Base-by-base conservation (phyloP, 257 asterid species). In the Solanum microdontum region DNA sequence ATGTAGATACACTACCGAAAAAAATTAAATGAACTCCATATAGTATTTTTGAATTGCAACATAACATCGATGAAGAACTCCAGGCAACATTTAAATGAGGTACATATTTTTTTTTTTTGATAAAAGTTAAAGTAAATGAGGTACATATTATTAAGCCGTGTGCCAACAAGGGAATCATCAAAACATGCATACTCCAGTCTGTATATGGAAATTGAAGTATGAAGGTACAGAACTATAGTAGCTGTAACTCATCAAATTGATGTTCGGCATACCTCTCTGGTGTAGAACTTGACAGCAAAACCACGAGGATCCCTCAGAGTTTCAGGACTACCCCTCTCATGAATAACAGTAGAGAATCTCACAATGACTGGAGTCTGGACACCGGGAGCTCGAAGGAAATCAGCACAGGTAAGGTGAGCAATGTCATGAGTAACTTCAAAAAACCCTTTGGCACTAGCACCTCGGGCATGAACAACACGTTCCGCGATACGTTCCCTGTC, bases 401-500 rank as follows among this genome's bases (percentile, higher is more conserved):
- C 90, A n/a, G 91, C 93, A 60, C 90, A 88, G 5, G 91, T 89
- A 7, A 89, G 91, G 55, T 88, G 69, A 26, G 91, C 24, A 19
- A 89, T 88, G 15, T 88, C 93, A 87, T 91, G 89, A 15, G 91
- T 89, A 82, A 88, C 93, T 85, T 89, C 93, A 48, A 91, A 91
- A 26, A 86, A 91, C 4, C 93, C 93, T 48, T 91, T 89, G 69
- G 93, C 93, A 80, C 93, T 88, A 69, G 91, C 91, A 76, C 93
- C 93, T 40, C 93, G 69, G 69, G 93, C 93, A 84, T 91, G 93
- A 74, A 91, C 93, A 83, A 91, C 93, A 34, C 91, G 90, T 43
- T 89, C 91, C 1, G 92, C 91, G 32, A 90, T 89, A 66, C 91
- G 87, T 86, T 90, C 92, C 51, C 92, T 82, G 40, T 90, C 92